phyloP scores from a whole-genome alignment of 106 monocot species.

The Dendrobium huoshanense region DNA sequence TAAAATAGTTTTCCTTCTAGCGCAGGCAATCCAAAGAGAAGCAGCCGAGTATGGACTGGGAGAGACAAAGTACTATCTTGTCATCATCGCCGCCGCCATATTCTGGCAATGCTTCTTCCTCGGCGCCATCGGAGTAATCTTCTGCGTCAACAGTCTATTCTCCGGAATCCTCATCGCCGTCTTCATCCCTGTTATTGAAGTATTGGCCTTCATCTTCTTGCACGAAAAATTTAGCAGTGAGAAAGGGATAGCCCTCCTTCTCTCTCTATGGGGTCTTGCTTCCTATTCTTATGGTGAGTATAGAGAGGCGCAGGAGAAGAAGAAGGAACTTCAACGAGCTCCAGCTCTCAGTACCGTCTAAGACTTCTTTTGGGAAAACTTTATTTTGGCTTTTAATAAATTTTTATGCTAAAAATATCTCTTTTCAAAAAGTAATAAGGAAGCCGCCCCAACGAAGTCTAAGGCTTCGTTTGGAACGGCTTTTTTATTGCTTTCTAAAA shows the following conservation, averaged over 20 bases:
- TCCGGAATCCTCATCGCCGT: conserved; percentile 49
- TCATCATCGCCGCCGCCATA: conserved; percentile 26
- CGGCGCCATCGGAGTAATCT: conserved; percentile 48
- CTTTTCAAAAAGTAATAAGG: too few species aligned
- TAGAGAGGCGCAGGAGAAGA: conserved; percentile 12
- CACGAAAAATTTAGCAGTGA: conserved; percentile 32
- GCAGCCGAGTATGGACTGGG: conserved; percentile 42
- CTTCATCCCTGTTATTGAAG: conserved; percentile 51
- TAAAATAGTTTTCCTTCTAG: too few species aligned
- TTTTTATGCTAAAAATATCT: too few species aligned
- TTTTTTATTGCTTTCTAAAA: too few species aligned
- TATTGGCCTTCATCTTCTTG: conserved; percentile 41
- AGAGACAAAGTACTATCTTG: conserved; percentile 43
- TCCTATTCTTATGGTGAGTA: conserved; percentile 58
- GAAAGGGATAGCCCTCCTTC: conserved; percentile 42
- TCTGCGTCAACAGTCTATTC: conserved; percentile 41
- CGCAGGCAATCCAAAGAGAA: too few species aligned
- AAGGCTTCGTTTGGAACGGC: too few species aligned
- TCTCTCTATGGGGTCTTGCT: conserved; percentile 50
- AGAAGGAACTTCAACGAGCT: not conserved
- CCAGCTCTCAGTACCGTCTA: not conserved
- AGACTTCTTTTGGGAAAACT: too few species aligned
- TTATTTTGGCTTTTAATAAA: too few species aligned
- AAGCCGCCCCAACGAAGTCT: too few species aligned
- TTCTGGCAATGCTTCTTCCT: conserved; percentile 50